Percentiles rank a stretch among this genome's conserved stretches.
phyloP scores from a whole-genome alignment of 495 filamentous ascomycete genomes.

The Platismatia glauca region DNA sequence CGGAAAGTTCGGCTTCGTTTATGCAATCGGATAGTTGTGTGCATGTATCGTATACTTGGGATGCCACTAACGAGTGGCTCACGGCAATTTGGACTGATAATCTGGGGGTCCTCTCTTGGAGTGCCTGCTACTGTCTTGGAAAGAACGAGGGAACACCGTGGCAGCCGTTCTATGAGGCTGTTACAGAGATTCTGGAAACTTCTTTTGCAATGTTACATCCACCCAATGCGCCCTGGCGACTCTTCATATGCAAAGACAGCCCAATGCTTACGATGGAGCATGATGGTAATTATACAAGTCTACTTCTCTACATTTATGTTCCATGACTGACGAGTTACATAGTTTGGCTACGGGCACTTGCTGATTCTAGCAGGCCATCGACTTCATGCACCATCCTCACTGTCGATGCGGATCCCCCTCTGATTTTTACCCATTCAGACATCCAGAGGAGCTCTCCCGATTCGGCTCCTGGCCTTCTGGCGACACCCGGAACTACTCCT shows the following conservation, averaged over 20 bases:
- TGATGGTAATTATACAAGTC: conserved; percentile 38
- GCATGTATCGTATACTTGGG: conserved; percentile 79
- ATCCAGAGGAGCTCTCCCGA: conserved; percentile 2
- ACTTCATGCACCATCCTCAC: conserved; percentile 53
- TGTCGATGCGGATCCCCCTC: conserved; percentile 55
- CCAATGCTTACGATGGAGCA: conserved; percentile 67
- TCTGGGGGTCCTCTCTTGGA: conserved; percentile 64
- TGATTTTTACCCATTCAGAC: conserved; percentile 40
- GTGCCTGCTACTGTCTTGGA: conserved; percentile 69
- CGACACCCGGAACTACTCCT: conserved; percentile 18
- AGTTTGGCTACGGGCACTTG: conserved; percentile 41
- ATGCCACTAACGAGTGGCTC: conserved; percentile 77
- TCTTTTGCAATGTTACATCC: conserved; percentile 67
- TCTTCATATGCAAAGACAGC: conserved; percentile 67
- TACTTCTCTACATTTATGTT: conserved; percentile 7
- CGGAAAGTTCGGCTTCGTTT: conserved; percentile 58
- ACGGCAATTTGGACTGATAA: conserved; percentile 90
- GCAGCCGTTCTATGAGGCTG: conserved; percentile 49
- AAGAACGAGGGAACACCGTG: conserved; percentile 48
- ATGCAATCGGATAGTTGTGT: conserved; percentile 77
- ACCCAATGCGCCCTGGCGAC: conserved; percentile 66
- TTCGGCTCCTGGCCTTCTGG: background rate
- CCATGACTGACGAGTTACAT: conserved; percentile 1
- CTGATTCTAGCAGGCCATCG: conserved; percentile 38
- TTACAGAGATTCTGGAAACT: conserved; percentile 75